Conservation (phyloP, 768 basidiomycete species). For the Pholiota microspora region DNA sequence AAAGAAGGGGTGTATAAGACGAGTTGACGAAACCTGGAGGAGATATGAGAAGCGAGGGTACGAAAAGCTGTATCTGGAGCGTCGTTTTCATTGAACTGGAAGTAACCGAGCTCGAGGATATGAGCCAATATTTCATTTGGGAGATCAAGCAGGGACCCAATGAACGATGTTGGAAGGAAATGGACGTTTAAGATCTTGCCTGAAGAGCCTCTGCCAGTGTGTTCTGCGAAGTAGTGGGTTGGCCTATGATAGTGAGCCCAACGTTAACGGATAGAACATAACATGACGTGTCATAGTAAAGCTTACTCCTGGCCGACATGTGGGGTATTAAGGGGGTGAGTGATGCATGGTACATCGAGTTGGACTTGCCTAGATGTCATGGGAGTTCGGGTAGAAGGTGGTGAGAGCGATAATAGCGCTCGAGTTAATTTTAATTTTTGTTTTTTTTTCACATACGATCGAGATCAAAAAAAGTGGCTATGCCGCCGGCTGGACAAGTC, state of each 20-base stretch:
- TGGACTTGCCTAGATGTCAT: neutral
- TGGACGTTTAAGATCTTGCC: neutral
- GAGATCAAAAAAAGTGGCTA: neutral
- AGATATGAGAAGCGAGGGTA: constrained; percentile 16
- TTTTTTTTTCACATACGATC: neutral
- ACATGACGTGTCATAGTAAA: constrained; percentile 7
- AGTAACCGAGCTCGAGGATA: constrained; percentile 26
- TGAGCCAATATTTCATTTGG: constrained; percentile 29
- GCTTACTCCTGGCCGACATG: constrained; percentile 13
- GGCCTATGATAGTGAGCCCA: neutral
- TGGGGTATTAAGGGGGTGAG: constrained; percentile 19
- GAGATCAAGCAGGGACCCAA: constrained; percentile 13
- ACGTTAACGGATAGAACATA: constrained; percentile 1
- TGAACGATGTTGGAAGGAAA: neutral
- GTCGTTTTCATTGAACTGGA: constrained; percentile 13
- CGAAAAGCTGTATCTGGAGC: constrained; percentile 20
- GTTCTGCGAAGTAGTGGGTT: constrained; percentile 15
- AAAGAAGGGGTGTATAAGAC: constrained; percentile 27
- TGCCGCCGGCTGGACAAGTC: neutral
- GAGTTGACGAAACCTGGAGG: constrained; percentile 22
- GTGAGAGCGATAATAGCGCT: too few species aligned
- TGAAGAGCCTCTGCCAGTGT: neutral
- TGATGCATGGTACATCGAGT: constrained; percentile 16
- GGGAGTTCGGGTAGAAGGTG: neutral
- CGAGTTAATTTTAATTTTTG: too few species aligned